Evolutionary conservation across 306 rosid genomes (phyloP).

Genomic region (Rubus parviflorus): DNA sequence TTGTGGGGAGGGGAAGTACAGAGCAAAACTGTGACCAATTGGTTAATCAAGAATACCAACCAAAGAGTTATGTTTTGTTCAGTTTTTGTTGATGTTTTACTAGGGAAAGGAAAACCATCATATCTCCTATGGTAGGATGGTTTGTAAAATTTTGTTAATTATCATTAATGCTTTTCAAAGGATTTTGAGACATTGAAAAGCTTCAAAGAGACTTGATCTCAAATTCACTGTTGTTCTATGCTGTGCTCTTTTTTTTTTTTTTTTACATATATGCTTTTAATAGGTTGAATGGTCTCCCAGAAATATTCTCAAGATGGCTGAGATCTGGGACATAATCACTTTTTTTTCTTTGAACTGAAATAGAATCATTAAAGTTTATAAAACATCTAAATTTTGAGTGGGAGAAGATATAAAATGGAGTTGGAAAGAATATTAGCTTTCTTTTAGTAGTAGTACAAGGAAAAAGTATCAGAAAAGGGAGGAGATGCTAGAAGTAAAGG

Average conservation of each 20-base stretch:
- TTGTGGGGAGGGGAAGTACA: neutral
- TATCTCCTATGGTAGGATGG: neutral
- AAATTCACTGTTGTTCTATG: neutral
- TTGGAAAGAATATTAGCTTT: neutral
- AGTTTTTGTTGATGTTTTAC: slow-evolving; percentile 26
- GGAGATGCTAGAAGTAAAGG: neutral
- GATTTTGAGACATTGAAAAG: slow-evolving; percentile 19
- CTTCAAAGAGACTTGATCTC: slow-evolving; percentile 13
- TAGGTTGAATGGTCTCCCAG: neutral
- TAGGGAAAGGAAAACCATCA: slow-evolving; percentile 8
- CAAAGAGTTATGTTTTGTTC: slow-evolving; percentile 18
- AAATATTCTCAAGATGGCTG: neutral
- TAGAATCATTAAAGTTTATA: no score
- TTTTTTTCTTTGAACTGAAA: neutral
- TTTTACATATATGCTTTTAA: no score
- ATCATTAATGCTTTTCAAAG: slow-evolving; percentile 14
- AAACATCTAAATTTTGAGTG: no score
- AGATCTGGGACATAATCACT: neutral
- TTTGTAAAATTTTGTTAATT: slow-evolving; percentile 25
- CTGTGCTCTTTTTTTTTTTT: neutral
- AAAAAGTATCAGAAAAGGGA: neutral
- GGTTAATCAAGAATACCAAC: no score
- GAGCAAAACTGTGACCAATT: neutral
- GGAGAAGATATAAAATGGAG: neutral
- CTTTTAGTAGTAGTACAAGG: neutral